phyloP scores from a whole-genome alignment of 163 green algal genomes.

The Chloroidium sp. region DNA sequence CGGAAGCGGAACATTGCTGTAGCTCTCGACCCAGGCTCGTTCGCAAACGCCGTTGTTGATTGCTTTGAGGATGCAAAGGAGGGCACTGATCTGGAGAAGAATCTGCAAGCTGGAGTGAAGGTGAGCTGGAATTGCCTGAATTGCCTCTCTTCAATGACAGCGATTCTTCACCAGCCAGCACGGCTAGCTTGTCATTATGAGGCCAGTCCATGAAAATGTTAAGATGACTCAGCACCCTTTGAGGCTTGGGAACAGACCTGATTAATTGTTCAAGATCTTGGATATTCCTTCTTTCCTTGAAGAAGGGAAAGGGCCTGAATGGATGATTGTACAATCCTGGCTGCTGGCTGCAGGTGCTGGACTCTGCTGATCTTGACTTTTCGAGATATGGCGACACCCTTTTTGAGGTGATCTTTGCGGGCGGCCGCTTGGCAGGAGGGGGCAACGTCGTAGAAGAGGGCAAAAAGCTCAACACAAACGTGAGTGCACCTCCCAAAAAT shows the following conservation, averaged over 20 bases:
- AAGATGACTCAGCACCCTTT: too few relatives aligned
- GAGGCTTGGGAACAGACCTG: too few relatives aligned
- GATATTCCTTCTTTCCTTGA: too few relatives aligned
- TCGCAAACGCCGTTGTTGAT: slow-evolving; percentile 84
- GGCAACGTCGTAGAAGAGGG: slow-evolving; percentile 59
- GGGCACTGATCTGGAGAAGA: slow-evolving; percentile 46
- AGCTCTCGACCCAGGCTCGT: slow-evolving; percentile 86
- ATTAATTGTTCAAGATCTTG: too few relatives aligned
- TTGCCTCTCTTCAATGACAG: too few relatives aligned
- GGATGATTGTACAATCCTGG: too few relatives aligned
- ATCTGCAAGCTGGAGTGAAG: slow-evolving; percentile 69
- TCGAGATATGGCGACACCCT: slow-evolving; percentile 93
- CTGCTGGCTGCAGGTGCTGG: slow-evolving; percentile 30
- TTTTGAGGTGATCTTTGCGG: slow-evolving; percentile 94
- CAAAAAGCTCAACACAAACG: slow-evolving; percentile 40
- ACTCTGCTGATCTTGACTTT: slow-evolving; percentile 83
- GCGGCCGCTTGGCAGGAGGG: slow-evolving; percentile 66
- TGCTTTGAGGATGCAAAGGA: slow-evolving; percentile 72
- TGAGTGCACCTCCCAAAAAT: not conserved
- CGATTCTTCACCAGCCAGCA: too few relatives aligned
- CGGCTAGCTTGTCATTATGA: too few relatives aligned
- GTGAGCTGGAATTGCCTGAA: slow-evolving; percentile 1
- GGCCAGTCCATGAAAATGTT: too few relatives aligned
- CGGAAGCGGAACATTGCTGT: slow-evolving; percentile 97
- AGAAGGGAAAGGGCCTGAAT: too few relatives aligned